These are phyloP conservation scores for Vitis hybrid DNA, from an alignment of 177 flowering plant species.

Conservation along the genomic window DNA sequence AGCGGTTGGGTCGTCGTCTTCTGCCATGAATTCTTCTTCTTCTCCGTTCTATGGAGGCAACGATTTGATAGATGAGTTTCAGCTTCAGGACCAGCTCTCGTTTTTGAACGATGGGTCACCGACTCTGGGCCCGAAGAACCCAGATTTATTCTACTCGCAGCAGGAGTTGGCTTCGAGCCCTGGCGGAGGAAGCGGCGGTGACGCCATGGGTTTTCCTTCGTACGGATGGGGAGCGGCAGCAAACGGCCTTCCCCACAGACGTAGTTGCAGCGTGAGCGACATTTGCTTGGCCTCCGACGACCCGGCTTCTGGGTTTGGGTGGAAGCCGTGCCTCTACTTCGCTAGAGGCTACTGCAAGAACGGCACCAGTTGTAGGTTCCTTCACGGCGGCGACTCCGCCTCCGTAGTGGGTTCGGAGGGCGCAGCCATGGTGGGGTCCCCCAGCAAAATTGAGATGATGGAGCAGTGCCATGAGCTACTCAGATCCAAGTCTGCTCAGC, in stretches of 20 bases:
- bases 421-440: constrained; percentile 25
- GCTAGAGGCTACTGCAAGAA: constrained; percentile 47
- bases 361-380: constrained; percentile 37
- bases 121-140: constrained; percentile 18
- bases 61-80: constrained; percentile 61
- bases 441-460: constrained; percentile 31
- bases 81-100: constrained; percentile 70
- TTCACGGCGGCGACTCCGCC: constrained; percentile 26
- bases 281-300: constrained; percentile 26
- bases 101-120: constrained; percentile 55
- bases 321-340: constrained; percentile 41
- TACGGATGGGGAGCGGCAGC: constrained; percentile 30
- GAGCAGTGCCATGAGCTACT: constrained; percentile 33
- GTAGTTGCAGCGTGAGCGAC: constrained; percentile 39
- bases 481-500: constrained; percentile 29
- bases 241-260: constrained; percentile 19
- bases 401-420: background rate
- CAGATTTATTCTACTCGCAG: constrained; percentile 37
- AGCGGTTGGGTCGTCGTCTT: constrained; percentile 18
- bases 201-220: constrained; percentile 29
- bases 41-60: constrained; percentile 28
- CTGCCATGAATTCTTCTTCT: constrained; percentile 30
- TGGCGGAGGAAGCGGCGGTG: constrained; percentile 15
- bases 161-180: constrained; percentile 29
- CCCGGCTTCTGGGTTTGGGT: constrained; percentile 27